These are phyloP conservation scores for Talaromyces verruculosus DNA, from an alignment of 2,329 filamentous ascomycete species.

Conservation along the genomic window DNA sequence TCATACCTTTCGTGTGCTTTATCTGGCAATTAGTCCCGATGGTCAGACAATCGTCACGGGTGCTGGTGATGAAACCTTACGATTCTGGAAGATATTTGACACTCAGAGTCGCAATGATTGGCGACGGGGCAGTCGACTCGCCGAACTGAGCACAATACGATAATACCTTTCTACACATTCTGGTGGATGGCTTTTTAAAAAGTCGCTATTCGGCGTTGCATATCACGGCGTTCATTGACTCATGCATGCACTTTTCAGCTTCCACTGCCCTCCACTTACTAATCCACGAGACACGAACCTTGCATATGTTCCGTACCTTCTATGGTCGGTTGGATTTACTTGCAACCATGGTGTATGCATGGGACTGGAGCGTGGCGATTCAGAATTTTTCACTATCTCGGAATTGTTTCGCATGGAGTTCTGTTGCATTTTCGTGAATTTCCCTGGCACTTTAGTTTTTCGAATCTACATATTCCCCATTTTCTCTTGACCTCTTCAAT, in stretches of 20 bases:
- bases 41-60: constrained; percentile 92
- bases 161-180: constrained; percentile 27
- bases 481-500: neutral
- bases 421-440: constrained; percentile 8
- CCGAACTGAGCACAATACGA: constrained; percentile 82
- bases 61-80: constrained; percentile 89
- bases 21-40: constrained; percentile 95
- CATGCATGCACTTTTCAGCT: neutral
- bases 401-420: constrained; percentile 13
- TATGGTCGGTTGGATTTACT: neutral
- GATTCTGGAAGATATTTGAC: constrained; percentile 97
- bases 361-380: constrained; percentile 6
- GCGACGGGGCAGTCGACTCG: constrained; percentile 64
- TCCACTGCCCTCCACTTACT: neutral
- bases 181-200: neutral
- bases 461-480: constrained; percentile 11
- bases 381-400: neutral
- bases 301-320: constrained; percentile 1
- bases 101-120: constrained; percentile 67
- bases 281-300: constrained; percentile 16
- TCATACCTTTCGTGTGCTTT: constrained; percentile 94
- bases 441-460: neutral
- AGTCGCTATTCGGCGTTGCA: neutral
- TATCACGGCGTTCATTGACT: constrained; percentile 8
- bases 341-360: constrained; percentile 13